Evolutionary conservation across 2,329 filamentous ascomycete genomes (phyloP).

Genomic region (Ophiognomonia clavigignenti-juglandacearum): DNA sequence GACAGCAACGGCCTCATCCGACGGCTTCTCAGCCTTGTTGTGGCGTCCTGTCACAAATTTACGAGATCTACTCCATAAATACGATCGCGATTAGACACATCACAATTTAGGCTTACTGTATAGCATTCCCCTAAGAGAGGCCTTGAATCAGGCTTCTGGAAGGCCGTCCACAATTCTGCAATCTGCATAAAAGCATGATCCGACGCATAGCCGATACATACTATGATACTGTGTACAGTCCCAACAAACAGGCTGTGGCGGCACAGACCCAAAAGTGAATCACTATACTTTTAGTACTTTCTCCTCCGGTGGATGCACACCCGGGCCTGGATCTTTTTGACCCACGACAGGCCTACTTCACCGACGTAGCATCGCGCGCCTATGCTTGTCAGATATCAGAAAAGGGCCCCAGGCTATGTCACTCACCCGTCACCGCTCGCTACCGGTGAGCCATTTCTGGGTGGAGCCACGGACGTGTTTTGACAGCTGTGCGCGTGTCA

Average conservation of each 20-base stretch:
- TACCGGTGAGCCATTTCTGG: neutral
- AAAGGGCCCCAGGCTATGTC: slow-evolving; percentile 4
- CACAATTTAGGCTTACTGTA: too few relatives aligned
- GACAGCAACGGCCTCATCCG: neutral
- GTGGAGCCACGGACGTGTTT: slow-evolving; percentile 9
- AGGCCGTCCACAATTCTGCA: neutral
- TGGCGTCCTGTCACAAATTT: slow-evolving; percentile 13
- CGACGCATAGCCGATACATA: slow-evolving; percentile 8
- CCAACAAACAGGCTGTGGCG: slow-evolving; percentile 1
- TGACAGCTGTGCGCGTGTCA: slow-evolving; percentile 16
- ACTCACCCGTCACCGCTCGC: slow-evolving; percentile 14
- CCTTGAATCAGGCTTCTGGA: slow-evolving; percentile 2
- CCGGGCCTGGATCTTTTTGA: neutral
- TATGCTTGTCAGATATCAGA: slow-evolving; percentile 8
- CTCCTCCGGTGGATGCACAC: neutral
- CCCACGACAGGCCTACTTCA: slow-evolving; percentile 10
- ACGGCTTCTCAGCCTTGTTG: neutral
- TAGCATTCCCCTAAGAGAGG: neutral
- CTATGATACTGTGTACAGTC: slow-evolving; percentile 2
- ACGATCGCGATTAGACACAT: slow-evolving; percentile 15
- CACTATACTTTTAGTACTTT: slow-evolving; percentile 2
- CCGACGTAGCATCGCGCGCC: slow-evolving; percentile 14
- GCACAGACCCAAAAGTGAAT: neutral
- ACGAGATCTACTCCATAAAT: slow-evolving; percentile 13
- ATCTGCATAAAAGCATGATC: neutral